Percentiles rank a stretch among this genome's conserved stretches.
Evolutionary conservation across 352 stramenopile species (phyloP).

Genomic region (Globisporangium nunn): DNA sequence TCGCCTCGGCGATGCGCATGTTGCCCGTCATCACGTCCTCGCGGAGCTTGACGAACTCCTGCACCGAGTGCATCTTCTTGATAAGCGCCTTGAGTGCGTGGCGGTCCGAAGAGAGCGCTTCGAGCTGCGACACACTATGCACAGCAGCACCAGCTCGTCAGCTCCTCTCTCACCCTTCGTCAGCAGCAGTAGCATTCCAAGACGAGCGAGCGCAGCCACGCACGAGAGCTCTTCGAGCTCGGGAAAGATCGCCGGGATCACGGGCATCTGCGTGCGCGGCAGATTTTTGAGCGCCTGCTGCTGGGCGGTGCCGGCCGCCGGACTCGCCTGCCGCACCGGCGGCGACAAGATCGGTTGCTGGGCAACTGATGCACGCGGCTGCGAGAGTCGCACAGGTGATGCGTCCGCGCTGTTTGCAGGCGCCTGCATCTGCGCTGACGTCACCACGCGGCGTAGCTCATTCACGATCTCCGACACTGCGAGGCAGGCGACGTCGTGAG

Average conservation of each 20-base stretch:
- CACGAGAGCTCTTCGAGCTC: conserved; percentile 78
- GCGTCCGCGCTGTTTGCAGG: conserved; percentile 1
- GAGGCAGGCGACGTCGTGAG: background rate
- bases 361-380: background rate
- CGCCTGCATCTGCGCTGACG: conserved; percentile 9
- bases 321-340: conserved; percentile 9
- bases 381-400: conserved; percentile 5
- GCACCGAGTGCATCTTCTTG: conserved; percentile 45
- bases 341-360: background rate
- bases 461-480: conserved; percentile 61
- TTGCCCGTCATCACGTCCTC: conserved; percentile 77
- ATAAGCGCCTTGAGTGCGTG: conserved; percentile 58
- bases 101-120: conserved; percentile 53
- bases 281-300: conserved; percentile 32
- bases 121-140: conserved; percentile 35
- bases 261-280: conserved; percentile 65
- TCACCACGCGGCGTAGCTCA: conserved; percentile 32
- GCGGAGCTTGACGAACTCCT: conserved; percentile 65
- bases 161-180: background rate
- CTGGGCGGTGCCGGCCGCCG: background rate
- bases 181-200: background rate
- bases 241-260: conserved; percentile 63
- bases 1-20: conserved; percentile 65
- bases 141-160: background rate
- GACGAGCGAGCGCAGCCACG: conserved; percentile 8